These are phyloP conservation scores for Dictyophora rubrovolvata DNA, from an alignment of 768 basidiomycete genomes.

Conservation along the genomic window DNA sequence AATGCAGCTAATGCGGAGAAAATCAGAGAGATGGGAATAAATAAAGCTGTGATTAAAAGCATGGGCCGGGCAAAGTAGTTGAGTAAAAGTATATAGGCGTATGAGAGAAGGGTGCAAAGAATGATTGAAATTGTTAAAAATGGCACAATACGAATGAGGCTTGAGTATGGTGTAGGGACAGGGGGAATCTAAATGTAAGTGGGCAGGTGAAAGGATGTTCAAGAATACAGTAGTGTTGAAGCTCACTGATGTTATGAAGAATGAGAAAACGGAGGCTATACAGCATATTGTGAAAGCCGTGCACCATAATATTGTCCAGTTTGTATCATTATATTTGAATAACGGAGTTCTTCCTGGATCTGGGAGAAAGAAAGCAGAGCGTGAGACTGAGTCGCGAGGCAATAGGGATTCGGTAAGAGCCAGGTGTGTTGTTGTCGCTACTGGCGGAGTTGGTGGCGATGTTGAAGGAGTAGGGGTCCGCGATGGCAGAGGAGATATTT, in stretches of 20 bases:
- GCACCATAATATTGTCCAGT: conserved; percentile 63
- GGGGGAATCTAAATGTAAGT: conserved; percentile 15
- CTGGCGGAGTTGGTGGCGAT: conserved; percentile 26
- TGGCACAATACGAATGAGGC: conserved; percentile 68
- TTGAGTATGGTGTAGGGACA: conserved; percentile 45
- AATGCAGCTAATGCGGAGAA: conserved; percentile 76
- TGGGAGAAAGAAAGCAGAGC: conserved; percentile 67
- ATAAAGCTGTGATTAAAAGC: conserved; percentile 65
- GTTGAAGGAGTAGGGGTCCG: conserved; percentile 39
- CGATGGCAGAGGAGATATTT: conserved; percentile 46
- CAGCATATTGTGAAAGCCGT: conserved; percentile 48
- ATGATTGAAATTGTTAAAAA: conserved; percentile 64
- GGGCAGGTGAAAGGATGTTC: conserved; percentile 15
- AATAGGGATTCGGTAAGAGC: conserved; percentile 74
- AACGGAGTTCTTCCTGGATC: conserved; percentile 62
- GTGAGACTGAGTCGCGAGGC: conserved; percentile 56
- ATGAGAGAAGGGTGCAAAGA: conserved; percentile 59
- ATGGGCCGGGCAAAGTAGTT: conserved; percentile 78
- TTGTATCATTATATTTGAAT: conserved; percentile 64
- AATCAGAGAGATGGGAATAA: conserved; percentile 64
- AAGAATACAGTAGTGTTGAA: conserved; percentile 19
- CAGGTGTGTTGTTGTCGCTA: conserved; percentile 20
- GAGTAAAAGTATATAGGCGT: conserved; percentile 64
- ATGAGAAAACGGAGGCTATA: conserved; percentile 52
- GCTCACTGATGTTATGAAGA: conserved; percentile 48